A percentile compares a stretch with the other conserved stretches of the same genome.
phyloP scores from a whole-genome alignment of 2,329 filamentous ascomycete genomes.

The Scytalidium sp. region DNA sequence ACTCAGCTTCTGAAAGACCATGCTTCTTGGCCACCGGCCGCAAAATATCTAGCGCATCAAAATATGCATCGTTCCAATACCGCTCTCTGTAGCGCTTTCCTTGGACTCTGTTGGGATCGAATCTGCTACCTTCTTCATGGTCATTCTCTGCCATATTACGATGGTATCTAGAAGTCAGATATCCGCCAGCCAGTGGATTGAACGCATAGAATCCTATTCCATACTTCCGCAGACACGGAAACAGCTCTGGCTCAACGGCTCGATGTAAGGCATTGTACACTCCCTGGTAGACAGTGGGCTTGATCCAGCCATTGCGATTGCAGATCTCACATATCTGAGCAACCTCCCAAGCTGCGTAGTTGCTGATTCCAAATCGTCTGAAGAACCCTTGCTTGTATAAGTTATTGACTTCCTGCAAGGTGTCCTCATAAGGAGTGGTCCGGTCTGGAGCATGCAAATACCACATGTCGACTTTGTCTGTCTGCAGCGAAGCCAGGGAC shows the following conservation, averaged over 20 bases:
- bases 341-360: conserved; percentile 46
- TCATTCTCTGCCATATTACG: conserved; percentile 34
- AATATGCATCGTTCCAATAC: conserved; percentile 61
- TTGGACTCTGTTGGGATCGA: conserved; percentile 40
- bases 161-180: conserved; percentile 46
- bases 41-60: conserved; percentile 65
- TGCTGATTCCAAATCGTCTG: conserved; percentile 54
- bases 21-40: conserved; percentile 67
- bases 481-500: conserved; percentile 50
- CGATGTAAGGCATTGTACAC: conserved; percentile 27
- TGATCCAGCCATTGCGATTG: conserved; percentile 28
- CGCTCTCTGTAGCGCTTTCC: conserved; percentile 50
- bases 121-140: conserved; percentile 14
- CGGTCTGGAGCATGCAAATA: conserved; percentile 27
- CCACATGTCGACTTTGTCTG: conserved; percentile 36
- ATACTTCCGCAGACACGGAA: conserved; percentile 56
- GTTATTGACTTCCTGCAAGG: conserved; percentile 24
- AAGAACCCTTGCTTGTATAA: conserved; percentile 32
- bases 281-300: conserved; percentile 32
- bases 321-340: conserved; percentile 28
- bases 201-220: conserved; percentile 59
- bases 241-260: conserved; percentile 60
- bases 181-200: conserved; percentile 53
- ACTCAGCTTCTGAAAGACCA: conserved; percentile 67
- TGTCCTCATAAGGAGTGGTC: conserved; percentile 23